Evolutionary conservation across 1,284 basidiomycete species (phyloP).

Genomic region (Phellopilus nigrolimitatus): DNA sequence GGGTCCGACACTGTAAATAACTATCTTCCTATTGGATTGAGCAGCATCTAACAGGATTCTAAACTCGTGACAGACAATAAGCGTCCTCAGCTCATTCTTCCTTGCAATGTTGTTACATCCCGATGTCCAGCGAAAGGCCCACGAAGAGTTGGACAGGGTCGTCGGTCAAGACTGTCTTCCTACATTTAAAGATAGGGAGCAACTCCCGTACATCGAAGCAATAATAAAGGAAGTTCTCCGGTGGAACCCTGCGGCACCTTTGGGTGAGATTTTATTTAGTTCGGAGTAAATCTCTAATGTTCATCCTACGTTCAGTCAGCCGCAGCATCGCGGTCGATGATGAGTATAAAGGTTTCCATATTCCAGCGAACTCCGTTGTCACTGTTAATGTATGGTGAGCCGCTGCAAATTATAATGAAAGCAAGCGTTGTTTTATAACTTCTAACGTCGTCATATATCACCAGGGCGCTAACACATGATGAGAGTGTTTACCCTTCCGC

Average conservation of each 20-base stretch:
- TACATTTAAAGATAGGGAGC: slow-evolving; percentile 34
- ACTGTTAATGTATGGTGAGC: slow-evolving; percentile 7
- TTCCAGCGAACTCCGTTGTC: slow-evolving; percentile 2
- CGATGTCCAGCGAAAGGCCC: slow-evolving; percentile 36
- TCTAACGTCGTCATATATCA: slow-evolving; percentile 28
- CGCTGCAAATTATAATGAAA: slow-evolving; percentile 11
- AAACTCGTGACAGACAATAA: slow-evolving; percentile 37
- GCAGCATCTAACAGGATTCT: neutral
- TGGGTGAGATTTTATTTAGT: slow-evolving; percentile 22
- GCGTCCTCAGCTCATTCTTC: slow-evolving; percentile 43
- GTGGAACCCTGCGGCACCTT: slow-evolving; percentile 30
- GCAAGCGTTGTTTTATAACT: too few relatives aligned
- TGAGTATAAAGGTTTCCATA: slow-evolving; percentile 7
- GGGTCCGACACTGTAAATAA: slow-evolving; percentile 3
- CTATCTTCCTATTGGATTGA: slow-evolving; percentile 14
- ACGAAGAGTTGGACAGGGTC: slow-evolving; percentile 37
- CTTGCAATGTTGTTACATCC: slow-evolving; percentile 37
- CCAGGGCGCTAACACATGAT: slow-evolving; percentile 9
- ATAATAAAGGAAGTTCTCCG: slow-evolving; percentile 40
- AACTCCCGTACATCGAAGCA: slow-evolving; percentile 38
- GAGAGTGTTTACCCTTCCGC: slow-evolving; percentile 23
- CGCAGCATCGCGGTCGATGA: slow-evolving; percentile 3
- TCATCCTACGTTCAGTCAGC: neutral
- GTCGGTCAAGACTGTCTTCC: slow-evolving; percentile 37
- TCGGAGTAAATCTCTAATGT: neutral